Evolutionary conservation across 257 asterid species (phyloP).

Genomic region (Petunia axillaris): DNA sequence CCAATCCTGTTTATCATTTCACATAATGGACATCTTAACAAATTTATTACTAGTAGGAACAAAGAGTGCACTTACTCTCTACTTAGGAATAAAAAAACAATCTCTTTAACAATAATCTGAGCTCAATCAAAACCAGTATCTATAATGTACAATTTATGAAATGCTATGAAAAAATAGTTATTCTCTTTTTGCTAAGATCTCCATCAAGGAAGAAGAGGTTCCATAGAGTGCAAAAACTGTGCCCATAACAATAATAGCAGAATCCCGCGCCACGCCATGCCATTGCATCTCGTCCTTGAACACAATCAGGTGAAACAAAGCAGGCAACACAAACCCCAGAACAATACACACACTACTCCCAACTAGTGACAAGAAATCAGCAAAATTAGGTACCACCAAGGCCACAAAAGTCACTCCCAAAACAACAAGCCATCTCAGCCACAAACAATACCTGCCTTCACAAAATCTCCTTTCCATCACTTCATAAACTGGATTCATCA

Average conservation of each 20-base stretch:
- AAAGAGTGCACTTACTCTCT: conserved; percentile 8
- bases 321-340: conserved; percentile 78
- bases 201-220: conserved; percentile 40
- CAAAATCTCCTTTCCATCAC: conserved; percentile 85
- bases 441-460: conserved; percentile 71
- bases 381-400: conserved; percentile 71
- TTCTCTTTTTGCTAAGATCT: conserved; percentile 27
- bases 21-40: not conserved
- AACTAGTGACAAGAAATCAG: conserved; percentile 85
- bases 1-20: not conserved
- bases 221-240: conserved; percentile 38
- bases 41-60: not conserved
- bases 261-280: conserved; percentile 40
- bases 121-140: not conserved
- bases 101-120: not conserved
- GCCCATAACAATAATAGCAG: conserved; percentile 36
- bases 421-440: conserved; percentile 75
- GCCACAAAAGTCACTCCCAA: conserved; percentile 64
- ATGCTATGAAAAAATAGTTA: not conserved
- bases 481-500: conserved; percentile 95
- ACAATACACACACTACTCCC: conserved; percentile 90
- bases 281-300: conserved; percentile 56
- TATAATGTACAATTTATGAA: not conserved
- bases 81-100: not conserved
- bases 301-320: conserved; percentile 67